Base-by-base conservation (phyloP, 2,329 filamentous ascomycete genomes). In the Ophiocordyceps camponoti-leonardi region DNA sequence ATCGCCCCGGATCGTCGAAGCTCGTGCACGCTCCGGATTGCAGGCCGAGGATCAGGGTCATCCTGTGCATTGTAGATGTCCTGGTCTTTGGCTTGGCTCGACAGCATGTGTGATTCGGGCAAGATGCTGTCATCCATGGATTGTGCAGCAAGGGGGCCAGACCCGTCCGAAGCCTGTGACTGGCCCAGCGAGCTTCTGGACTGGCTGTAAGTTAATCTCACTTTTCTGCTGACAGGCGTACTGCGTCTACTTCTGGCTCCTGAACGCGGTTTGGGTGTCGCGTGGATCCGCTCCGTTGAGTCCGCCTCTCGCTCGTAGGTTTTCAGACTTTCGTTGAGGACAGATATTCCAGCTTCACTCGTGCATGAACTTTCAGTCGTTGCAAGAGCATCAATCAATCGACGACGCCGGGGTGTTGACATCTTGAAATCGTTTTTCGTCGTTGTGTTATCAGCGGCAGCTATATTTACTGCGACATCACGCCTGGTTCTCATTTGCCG, bases 1-100 rank as follows among this genome's bases (percentile, higher is more conserved):
- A 81, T 81, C 20, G 76, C 77, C 16, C 79, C 79, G 5, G 78
- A 77, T 48, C 80, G 74, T 44, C 77, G 69, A 40, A 83, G 60
- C 54, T 82, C 79, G 54, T 83, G 78, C 18, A 82, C 73, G 51
- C 75, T 79, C 47, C 72, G 69, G 42, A 81, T 75, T 26, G 72
- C 71, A 18, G 69, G 67, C 42, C 66, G 68, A 19, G 62, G 52
- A 16, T 66, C 64, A 20, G 66, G 62, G 1, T 67, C 63, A 14
- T 58, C 56, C 6, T 70, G 69, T 18, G 51, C 48, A 6, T 58
- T 58, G n/a, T 53, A 51, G 10, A 54, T 50, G 37, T 54, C 50
- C 22, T 52, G 51, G 26, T 55, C 52, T 20, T 48, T 47, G 6
- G 49, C 50, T 1, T 54, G 52, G 10, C 51, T 52, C 10, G 56